Percentiles rank a stretch among this genome's conserved stretches.
Conservation (phyloP, 208 protist genomes). For the Trypanosoma melophagium region DNA sequence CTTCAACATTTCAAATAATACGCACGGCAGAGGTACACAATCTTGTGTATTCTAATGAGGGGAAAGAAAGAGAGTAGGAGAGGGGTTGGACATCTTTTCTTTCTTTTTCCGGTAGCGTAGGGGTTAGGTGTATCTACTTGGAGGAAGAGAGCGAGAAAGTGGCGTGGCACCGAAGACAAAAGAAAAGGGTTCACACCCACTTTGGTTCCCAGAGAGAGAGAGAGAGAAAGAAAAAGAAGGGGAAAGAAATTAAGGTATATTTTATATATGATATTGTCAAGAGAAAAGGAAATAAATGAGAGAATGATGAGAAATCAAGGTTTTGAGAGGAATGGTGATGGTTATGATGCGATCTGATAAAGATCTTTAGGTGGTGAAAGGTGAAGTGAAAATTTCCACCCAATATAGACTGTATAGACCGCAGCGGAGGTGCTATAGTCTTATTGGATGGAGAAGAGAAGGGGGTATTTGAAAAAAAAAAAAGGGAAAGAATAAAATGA, state of each 20-base stretch:
- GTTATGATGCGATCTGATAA: too few relatives aligned
- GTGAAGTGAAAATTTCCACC: too few relatives aligned
- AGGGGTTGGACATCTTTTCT: not conserved
- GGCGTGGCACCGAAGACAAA: not conserved
- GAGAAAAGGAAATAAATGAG: not conserved
- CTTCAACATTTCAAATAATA: conserved; percentile 6
- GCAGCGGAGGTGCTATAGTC: too few relatives aligned
- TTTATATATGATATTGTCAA: not conserved
- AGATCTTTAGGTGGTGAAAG: too few relatives aligned
- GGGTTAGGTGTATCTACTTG: not conserved
- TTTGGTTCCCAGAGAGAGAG: not conserved
- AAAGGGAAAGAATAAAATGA: not conserved
- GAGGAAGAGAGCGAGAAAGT: not conserved
- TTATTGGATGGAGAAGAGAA: not conserved
- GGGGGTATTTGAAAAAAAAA: not conserved
- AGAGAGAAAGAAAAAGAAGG: not conserved
- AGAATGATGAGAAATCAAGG: not conserved
- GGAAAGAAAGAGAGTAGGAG: not conserved
- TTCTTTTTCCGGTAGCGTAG: not conserved
- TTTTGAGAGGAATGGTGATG: too few relatives aligned
- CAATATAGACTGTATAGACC: too few relatives aligned
- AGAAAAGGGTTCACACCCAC: not conserved
- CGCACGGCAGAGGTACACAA: too few relatives aligned
- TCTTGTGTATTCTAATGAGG: too few relatives aligned
- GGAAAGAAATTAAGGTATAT: not conserved